These are phyloP conservation scores for Calophaca sinica DNA, from an alignment of 306 rosid genomes.

Conservation along the genomic window DNA sequence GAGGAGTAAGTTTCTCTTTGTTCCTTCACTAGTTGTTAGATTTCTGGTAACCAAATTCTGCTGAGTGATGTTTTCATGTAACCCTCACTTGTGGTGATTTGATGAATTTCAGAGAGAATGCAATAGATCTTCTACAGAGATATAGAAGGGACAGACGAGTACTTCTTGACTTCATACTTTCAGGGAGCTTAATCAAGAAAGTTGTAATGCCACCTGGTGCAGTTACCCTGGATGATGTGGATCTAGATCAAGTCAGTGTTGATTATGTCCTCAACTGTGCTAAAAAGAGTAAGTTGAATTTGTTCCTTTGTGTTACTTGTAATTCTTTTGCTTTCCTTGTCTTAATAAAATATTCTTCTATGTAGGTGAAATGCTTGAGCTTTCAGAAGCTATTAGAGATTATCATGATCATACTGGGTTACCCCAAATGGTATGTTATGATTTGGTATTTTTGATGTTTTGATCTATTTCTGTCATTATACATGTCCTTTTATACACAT, in stretches of 20 bases:
- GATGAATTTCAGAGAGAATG: conserved; percentile 67
- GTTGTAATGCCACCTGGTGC: conserved; percentile 99
- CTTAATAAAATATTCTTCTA: conserved; percentile 16
- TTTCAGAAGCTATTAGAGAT: conserved; percentile 97
- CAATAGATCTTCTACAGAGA: conserved; percentile 81
- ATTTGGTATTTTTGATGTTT: conserved; percentile 23
- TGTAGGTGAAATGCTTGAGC: conserved; percentile 91
- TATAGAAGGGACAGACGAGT: conserved; percentile 85
- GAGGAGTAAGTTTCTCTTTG: conserved; percentile 73
- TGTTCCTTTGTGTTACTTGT: neutral
- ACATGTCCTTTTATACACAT: conserved; percentile 26
- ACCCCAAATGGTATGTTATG: conserved; percentile 80
- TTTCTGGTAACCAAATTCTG: conserved; percentile 26
- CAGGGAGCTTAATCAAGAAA: conserved; percentile 93
- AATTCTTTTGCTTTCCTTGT: conserved; percentile 24
- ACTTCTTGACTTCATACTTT: conserved; percentile 88
- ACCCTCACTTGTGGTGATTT: conserved; percentile 33
- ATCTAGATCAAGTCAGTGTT: conserved; percentile 97
- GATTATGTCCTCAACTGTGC: conserved; percentile 93
- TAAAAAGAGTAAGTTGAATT: conserved; percentile 64
- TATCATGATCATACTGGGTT: conserved; percentile 88
- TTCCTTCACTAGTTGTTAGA: conserved; percentile 27
- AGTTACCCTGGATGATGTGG: conserved; percentile 93
- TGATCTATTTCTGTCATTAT: conserved; percentile 15
- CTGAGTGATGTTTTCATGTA: conserved; percentile 17